A percentile compares a stretch with the other conserved stretches of the same genome.
These are phyloP conservation scores for Boletus pseudopeckii DNA, from an alignment of 768 basidiomycete species.

Conservation along the genomic window DNA sequence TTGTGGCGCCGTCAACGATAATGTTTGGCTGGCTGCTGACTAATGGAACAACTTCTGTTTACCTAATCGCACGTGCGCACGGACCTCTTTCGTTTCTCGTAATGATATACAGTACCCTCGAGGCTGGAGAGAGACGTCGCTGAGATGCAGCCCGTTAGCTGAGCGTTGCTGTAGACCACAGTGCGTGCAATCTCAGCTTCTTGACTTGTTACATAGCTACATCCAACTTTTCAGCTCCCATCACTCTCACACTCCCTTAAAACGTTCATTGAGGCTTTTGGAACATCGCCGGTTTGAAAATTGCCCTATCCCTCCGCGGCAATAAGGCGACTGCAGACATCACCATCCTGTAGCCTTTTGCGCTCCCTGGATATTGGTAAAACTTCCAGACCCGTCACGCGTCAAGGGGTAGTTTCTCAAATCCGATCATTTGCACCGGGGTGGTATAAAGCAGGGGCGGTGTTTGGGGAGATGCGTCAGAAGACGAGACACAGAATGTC, in stretches of 20 bases:
- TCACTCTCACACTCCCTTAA: not conserved
- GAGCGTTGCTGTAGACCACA: conserved; percentile 2
- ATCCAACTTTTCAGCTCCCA: not conserved
- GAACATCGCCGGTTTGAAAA: not conserved
- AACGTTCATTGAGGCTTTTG: conserved; percentile 4
- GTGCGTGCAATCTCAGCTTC: conserved; percentile 4
- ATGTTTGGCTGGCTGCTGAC: conserved; percentile 23
- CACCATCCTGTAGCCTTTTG: conserved; percentile 20
- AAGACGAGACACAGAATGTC: conserved; percentile 22
- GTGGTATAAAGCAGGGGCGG: conserved; percentile 18
- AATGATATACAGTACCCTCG: not conserved
- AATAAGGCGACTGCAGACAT: not conserved
- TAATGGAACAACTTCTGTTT: conserved; percentile 12
- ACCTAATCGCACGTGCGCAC: conserved; percentile 27
- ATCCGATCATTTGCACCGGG: not conserved
- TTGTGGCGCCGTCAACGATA: conserved; percentile 19
- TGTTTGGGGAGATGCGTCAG: not conserved
- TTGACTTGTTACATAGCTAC: conserved; percentile 12
- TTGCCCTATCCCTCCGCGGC: not conserved
- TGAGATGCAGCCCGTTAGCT: conserved; percentile 4
- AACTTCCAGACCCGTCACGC: not conserved
- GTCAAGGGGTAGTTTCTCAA: conserved; percentile 8
- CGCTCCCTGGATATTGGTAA: conserved; percentile 1
- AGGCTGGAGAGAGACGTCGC: not conserved
- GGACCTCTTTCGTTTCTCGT: conserved; percentile 14